Conservation (phyloP, 495 filamentous ascomycete species). For the Annulohypoxylon nitens region DNA sequence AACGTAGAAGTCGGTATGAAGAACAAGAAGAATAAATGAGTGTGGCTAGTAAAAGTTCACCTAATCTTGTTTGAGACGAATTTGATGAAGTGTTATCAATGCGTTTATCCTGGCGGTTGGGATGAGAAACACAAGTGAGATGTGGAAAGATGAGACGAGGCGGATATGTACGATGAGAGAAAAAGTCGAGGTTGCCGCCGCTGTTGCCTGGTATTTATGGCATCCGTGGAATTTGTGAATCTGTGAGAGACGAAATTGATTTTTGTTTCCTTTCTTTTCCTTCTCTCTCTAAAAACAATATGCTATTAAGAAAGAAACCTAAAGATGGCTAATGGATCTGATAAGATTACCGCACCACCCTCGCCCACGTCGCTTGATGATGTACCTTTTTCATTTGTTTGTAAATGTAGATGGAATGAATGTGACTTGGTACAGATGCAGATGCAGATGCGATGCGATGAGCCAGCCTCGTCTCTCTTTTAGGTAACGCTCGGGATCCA, state of each 20-base stretch:
- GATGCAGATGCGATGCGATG: constrained; percentile 26
- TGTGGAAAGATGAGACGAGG: constrained; percentile 25
- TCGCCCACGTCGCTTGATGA: constrained; percentile 19
- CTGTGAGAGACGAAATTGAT: not conserved
- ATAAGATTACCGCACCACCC: constrained; percentile 16
- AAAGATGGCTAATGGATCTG: not conserved
- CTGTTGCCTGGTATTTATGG: constrained; percentile 8
- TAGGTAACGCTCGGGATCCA: constrained; percentile 15
- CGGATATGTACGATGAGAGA: constrained; percentile 1
- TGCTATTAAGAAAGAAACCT: constrained; percentile 3
- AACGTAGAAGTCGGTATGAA: not conserved
- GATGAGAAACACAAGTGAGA: constrained; percentile 20
- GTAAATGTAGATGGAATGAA: constrained; percentile 23
- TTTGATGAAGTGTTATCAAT: not conserved
- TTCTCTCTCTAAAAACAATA: not conserved
- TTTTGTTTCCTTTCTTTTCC: not conserved
- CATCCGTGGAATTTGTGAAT: not conserved
- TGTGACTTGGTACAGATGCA: constrained; percentile 17
- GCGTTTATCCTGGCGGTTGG: not conserved
- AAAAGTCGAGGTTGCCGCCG: not conserved
- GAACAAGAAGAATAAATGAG: not conserved
- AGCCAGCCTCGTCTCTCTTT: constrained; percentile 37
- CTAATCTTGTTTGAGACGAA: constrained; percentile 1
- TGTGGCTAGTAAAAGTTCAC: not conserved
- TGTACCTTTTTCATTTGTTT: constrained; percentile 11